Conservation (phyloP, 345 rosid species). For the Eucalyptus shirleyi region DNA sequence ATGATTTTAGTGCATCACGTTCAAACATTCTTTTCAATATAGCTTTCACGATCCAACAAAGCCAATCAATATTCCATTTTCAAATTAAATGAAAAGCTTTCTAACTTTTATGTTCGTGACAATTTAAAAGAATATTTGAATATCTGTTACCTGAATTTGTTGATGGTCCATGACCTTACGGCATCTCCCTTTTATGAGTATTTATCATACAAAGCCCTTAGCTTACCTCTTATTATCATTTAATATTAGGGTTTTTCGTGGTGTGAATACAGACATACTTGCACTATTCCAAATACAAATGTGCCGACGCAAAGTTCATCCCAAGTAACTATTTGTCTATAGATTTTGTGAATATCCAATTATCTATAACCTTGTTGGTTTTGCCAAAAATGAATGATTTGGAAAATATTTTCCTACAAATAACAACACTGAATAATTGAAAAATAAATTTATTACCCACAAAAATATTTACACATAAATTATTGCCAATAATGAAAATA, state of each 20-base stretch:
- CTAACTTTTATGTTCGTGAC: background rate
- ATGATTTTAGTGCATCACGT: background rate
- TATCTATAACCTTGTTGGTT: background rate
- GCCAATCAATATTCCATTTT: background rate
- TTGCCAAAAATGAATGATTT: background rate
- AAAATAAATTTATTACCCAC: background rate
- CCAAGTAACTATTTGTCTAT: background rate
- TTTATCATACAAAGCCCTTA: background rate
- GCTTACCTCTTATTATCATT: background rate
- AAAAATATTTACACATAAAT: fast-evolving
- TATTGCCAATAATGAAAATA: background rate
- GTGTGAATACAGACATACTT: background rate
- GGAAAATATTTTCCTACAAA: background rate
- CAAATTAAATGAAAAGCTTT: background rate
- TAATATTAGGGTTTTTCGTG: background rate
- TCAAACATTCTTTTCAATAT: background rate
- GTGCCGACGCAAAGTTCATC: background rate
- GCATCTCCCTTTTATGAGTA: background rate
- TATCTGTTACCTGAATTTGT: background rate
- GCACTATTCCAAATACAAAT: background rate
- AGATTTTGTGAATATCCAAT: background rate
- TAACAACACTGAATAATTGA: background rate
- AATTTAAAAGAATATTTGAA: background rate
- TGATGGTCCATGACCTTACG: background rate
- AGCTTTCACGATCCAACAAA: background rate